Evolutionary conservation across 1,284 basidiomycete species (phyloP).

Genomic region (Entoloma clypeatum): DNA sequence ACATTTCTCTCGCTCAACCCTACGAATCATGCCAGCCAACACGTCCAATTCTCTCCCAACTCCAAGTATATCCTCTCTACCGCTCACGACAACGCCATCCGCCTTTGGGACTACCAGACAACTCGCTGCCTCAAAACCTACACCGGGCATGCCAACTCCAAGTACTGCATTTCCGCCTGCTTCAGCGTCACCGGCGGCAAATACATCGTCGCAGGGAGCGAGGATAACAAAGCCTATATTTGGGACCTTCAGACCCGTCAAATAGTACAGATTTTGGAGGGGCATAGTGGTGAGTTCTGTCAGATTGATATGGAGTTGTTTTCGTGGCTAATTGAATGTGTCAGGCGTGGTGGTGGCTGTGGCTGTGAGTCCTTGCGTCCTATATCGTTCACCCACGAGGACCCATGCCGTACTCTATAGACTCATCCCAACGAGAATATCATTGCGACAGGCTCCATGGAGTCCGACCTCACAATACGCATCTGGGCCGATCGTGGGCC

Average conservation of each 20-base stretch:
- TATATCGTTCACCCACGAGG: conserved; percentile 17
- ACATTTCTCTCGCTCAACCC: conserved; percentile 6
- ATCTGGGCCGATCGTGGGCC: conserved; percentile 67
- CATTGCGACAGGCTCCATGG: conserved; percentile 81
- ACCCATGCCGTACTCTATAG: conserved; percentile 33
- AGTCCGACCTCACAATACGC: conserved; percentile 72
- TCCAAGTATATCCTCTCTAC: conserved; percentile 91
- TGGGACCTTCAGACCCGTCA: conserved; percentile 91
- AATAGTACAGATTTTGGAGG: conserved; percentile 75
- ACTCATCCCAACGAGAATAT: conserved; percentile 80
- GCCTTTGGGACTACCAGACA: conserved; percentile 94
- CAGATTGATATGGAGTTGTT: conserved; percentile 1
- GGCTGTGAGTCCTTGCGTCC: conserved; percentile 41
- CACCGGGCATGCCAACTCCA: conserved; percentile 73
- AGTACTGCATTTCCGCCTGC: conserved; percentile 76
- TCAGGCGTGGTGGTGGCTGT: conserved; percentile 74
- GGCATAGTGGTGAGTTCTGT: conserved; percentile 58
- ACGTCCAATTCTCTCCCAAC: conserved; percentile 91
- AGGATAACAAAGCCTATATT: conserved; percentile 85
- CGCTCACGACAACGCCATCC: conserved; percentile 86
- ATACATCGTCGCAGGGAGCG: conserved; percentile 89
- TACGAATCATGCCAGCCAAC: conserved; percentile 50
- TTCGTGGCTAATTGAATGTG: conserved; percentile 1
- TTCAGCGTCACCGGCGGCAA: conserved; percentile 82
- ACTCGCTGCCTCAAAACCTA: conserved; percentile 92